Evolutionary conservation across 441 rosid genomes (phyloP), one percentile per base, ranked within the genome.

Genomic region (Melianthus villosus): DNA sequence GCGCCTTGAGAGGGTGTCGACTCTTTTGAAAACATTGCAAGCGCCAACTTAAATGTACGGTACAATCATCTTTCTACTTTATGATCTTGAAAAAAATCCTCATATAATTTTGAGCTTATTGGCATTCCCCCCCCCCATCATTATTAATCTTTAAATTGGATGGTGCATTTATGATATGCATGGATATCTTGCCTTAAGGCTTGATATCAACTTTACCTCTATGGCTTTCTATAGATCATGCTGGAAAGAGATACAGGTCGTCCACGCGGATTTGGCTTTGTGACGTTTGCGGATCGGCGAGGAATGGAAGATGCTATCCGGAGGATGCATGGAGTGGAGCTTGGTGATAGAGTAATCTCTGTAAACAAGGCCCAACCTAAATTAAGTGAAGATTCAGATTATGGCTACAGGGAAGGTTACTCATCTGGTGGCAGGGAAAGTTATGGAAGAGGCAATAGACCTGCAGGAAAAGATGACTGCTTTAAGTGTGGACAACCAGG

Each of bases 361-460:
- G 98, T 89, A 68, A 89, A 89, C 68, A 84, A 75, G 75, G 98
- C 98, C 34, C 83, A 83, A 46, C 98, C 98, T 2, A 84, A 72
- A 58, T 26, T 72, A 71, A 91, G 74, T 20, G 86, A 81, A 22
- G 53, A 28, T 38, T 49, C 58, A 28, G 87, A 73, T 37, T 83
- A 69, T 41, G 77, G 83, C 59, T 73, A 73, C 43, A 64, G 75
- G 51, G 93, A 95, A 60, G 84, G 83, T 58, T 72, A 67, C 60
- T 59, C 79, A 25, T 64, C 77, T 9, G 60, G 71, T 53, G 74
- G 78, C 57, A 72, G 93, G 40, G 82, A 73, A 43, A 61, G 75
- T 52, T 70, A 71, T 56, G 69, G 72, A 8, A 68, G 70, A 40
- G 80, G 79, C 45, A 89, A 75, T 47, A 76, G 80, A 49, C 73